phyloP scores from a whole-genome alignment of 768 basidiomycete genomes.

The Boletus coccyginus region DNA sequence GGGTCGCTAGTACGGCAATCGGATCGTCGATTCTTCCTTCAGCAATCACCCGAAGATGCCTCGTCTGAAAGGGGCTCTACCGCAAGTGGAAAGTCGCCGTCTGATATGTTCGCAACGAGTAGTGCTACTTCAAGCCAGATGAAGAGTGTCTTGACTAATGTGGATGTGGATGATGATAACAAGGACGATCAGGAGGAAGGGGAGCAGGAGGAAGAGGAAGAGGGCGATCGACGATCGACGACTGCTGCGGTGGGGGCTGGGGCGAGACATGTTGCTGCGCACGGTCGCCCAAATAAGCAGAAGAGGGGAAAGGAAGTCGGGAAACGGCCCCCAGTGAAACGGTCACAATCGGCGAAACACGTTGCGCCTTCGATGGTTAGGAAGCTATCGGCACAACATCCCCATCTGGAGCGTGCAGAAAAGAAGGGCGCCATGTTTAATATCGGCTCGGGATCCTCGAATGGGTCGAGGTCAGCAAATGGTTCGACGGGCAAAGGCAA shows the following conservation, averaged over 20 bases:
- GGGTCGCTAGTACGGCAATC: conserved; percentile 35
- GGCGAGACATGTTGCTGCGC: conserved; percentile 2
- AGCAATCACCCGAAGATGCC: conserved; percentile 39
- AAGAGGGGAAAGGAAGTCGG: conserved; percentile 35
- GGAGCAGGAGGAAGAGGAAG: conserved; percentile 9
- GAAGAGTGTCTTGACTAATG: conserved; percentile 21
- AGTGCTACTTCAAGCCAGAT: conserved; percentile 35
- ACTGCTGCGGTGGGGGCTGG: conserved; percentile 9
- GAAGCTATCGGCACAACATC: conserved; percentile 25
- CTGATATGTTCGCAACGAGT: conserved; percentile 33
- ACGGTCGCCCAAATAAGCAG: conserved; percentile 22
- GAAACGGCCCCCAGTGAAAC: conserved; percentile 26
- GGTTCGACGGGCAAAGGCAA: conserved; percentile 20
- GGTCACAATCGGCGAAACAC: conserved; percentile 30
- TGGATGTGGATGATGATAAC: conserved; percentile 17
- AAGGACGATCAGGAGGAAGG: conserved; percentile 15
- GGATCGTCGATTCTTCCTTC: conserved; percentile 45
- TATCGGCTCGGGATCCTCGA: conserved; percentile 59
- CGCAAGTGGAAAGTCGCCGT: conserved; percentile 33
- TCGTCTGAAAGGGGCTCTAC: conserved; percentile 37
- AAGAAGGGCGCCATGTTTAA: conserved; percentile 45
- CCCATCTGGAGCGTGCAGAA: conserved; percentile 13
- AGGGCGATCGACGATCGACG: conserved; percentile 23
- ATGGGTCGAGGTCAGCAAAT: conserved; percentile 35
- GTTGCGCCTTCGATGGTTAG: conserved; percentile 28